Base-by-base conservation (phyloP, 176 grass and related monocot species). In the Puccinellia tenuiflora region DNA sequence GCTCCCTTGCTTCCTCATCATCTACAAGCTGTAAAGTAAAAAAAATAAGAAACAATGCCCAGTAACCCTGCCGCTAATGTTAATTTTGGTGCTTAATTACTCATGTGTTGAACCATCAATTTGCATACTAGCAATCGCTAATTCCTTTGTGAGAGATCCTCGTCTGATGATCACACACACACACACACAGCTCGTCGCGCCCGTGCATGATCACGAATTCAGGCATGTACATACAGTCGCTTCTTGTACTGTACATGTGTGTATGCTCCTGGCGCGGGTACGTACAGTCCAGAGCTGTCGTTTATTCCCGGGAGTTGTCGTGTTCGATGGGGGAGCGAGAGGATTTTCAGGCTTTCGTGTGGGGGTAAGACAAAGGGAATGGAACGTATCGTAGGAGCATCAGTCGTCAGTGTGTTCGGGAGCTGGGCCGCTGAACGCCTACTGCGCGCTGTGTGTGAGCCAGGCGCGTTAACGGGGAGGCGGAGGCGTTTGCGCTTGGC, bases 1-100 rank as follows among this genome's bases (percentile, higher is more conserved):
- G 46, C 95, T 97, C 56, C 95, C 95, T 3, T 97, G 95, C 86
- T 97, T 97, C 89, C 88, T 97, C 43, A 86, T 97, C 76, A 92
- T 97, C 86, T 94, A 97, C 86, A 89, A 60, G 72, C 70, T 94
- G 90, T 94, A 86, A 92, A 80, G 12, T n/a, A n/a, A n/a, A n/a
- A n/a, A n/a, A n/a, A n/a, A n/a, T n/a, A n/a, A 22, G 79, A 21
- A 37, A 70, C 60, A 22, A 42, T 68, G 53, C 22, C 14, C 69
- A 70, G 75, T 45, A 77, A 83, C 79, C 65, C 1, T 85, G 39
- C 77, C 84, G 12, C 84, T 79, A 67, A 73, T 90, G 65, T 90
- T 86, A 66, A 16, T 35, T 7, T 65, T 79, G 14, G 64, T 34
- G 11, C 35, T 38, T 31, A 10, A 3, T 16, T 37, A 8, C 33